Conservation (phyloP, 2,329 filamentous ascomycete species). For the Akanthomyces dipterigenus region DNA sequence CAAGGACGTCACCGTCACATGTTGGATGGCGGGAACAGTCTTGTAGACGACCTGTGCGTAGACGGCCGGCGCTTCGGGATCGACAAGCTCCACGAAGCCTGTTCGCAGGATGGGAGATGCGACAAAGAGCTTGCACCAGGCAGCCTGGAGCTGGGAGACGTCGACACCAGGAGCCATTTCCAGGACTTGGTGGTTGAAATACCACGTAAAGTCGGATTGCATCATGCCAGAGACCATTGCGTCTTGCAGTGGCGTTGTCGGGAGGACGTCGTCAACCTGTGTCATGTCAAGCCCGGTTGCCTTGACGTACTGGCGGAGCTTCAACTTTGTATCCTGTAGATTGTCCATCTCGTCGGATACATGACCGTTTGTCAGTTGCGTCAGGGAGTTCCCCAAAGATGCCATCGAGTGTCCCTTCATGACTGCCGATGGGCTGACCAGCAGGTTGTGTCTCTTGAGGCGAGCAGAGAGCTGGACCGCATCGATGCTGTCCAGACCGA, state of each 20-base stretch:
- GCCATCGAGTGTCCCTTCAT: conserved; percentile 65
- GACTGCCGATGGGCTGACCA: conserved; percentile 66
- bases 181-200: conserved; percentile 81
- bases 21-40: conserved; percentile 15
- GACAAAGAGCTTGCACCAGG: conserved; percentile 56
- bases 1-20: conserved; percentile 19
- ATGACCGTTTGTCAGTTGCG: conserved; percentile 10
- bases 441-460: conserved; percentile 54
- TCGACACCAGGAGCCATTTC: conserved; percentile 51
- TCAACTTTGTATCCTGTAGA: background rate
- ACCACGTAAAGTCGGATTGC: conserved; percentile 63
- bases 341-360: background rate
- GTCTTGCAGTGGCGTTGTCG: conserved; percentile 78
- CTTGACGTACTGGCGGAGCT: background rate
- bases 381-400: conserved; percentile 35
- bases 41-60: conserved; percentile 44
- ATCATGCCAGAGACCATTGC: conserved; percentile 80
- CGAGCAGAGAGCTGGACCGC: conserved; percentile 75
- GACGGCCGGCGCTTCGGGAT: conserved; percentile 44
- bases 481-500: conserved; percentile 90
- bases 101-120: conserved; percentile 69
- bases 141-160: conserved; percentile 45
- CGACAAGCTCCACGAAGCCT: conserved; percentile 59
- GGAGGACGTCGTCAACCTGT: conserved; percentile 54
- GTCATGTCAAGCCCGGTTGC: background rate